A percentile compares a stretch with the other conserved stretches of the same genome.
phyloP scores from a whole-genome alignment of 768 basidiomycete species.

The Auricularia cornea region DNA sequence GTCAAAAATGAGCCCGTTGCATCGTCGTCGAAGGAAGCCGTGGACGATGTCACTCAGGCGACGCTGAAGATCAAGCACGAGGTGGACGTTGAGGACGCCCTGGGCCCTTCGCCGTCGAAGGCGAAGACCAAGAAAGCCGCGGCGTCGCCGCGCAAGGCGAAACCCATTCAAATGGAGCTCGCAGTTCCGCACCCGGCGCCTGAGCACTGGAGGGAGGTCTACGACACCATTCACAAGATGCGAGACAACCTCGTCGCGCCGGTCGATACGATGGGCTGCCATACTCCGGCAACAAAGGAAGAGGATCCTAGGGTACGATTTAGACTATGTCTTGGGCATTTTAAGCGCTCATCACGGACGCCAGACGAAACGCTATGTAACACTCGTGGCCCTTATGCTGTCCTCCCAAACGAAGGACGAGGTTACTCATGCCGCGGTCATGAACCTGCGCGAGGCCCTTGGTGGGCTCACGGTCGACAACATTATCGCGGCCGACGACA shows the following conservation, averaged over 20 bases:
- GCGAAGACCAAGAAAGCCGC: constrained; percentile 19
- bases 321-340: constrained; percentile 8
- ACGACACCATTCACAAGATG: constrained; percentile 69
- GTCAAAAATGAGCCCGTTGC: neutral
- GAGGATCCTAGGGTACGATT: constrained; percentile 51
- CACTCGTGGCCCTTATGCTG: constrained; percentile 88
- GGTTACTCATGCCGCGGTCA: constrained; percentile 72
- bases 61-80: neutral
- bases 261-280: constrained; percentile 90
- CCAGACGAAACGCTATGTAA: constrained; percentile 75
- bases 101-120: constrained; percentile 11
- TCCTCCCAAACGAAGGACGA: constrained; percentile 95
- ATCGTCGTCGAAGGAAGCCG: neutral
- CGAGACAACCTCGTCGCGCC: constrained; percentile 65
- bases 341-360: neutral
- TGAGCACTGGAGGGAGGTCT: constrained; percentile 56
- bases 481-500: constrained; percentile 53
- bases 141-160: constrained; percentile 43
- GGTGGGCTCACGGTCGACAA: constrained; percentile 73
- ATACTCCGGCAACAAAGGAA: constrained; percentile 56
- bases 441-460: constrained; percentile 60
- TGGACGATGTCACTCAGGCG: constrained; percentile 6
- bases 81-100: neutral
- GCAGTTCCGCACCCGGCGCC: constrained; percentile 61
- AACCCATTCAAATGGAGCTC: constrained; percentile 45